Conservation (phyloP, 257 asterid species). For the Eustoma russellianum region DNA sequence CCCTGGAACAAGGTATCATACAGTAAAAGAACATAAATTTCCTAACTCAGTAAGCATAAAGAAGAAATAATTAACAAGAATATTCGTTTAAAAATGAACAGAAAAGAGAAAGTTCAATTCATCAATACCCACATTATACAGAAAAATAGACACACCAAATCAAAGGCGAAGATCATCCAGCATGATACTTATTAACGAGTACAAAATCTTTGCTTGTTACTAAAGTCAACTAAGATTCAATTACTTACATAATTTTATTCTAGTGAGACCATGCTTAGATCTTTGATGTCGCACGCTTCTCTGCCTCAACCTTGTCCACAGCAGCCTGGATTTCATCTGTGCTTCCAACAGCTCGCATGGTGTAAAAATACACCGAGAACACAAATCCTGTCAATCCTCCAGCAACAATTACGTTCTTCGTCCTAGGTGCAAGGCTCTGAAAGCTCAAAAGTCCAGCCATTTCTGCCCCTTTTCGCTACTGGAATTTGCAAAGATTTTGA, state of each 20-base stretch:
- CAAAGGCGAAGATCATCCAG: background rate
- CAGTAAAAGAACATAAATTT: too few species aligned
- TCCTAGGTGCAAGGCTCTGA: background rate
- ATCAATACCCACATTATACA: background rate
- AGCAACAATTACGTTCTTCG: background rate
- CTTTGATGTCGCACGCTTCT: constrained; percentile 1
- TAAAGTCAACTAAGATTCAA: background rate
- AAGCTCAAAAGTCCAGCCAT: background rate
- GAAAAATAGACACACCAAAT: background rate
- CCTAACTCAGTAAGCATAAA: too few species aligned
- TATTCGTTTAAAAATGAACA: background rate
- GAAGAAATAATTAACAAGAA: too few species aligned
- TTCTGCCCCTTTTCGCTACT: too few species aligned
- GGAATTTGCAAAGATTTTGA: too few species aligned
- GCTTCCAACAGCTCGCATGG: constrained; percentile 6
- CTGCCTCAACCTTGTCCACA: background rate
- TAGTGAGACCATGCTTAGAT: background rate
- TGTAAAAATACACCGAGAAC: constrained; percentile 2
- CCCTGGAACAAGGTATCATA: too few species aligned
- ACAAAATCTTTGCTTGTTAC: too few species aligned
- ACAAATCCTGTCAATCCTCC: constrained; percentile 9
- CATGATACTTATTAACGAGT: too few species aligned
- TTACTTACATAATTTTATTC: background rate
- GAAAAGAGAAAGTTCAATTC: background rate
- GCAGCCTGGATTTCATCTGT: constrained; percentile 8